phyloP scores from a whole-genome alignment of 257 asterid species.

The Ilex asprella region DNA sequence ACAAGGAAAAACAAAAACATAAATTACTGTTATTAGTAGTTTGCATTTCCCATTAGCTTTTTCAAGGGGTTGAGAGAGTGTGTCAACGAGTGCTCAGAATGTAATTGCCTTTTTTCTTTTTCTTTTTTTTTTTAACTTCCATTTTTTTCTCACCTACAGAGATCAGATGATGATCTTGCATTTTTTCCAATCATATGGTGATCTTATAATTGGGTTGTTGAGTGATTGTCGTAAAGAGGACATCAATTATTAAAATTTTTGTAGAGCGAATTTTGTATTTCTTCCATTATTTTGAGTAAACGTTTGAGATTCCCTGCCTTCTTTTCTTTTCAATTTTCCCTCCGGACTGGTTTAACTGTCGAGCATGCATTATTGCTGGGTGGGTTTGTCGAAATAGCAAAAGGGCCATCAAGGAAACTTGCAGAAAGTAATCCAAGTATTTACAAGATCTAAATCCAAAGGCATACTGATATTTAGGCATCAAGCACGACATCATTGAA shows the following conservation, averaged over 20 bases:
- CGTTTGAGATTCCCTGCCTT: background rate
- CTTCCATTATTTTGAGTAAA: background rate
- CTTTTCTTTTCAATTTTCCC: background rate
- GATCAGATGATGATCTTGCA: background rate
- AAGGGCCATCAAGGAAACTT: too few species aligned
- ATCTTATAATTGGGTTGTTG: too few species aligned
- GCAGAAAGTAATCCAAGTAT: too few species aligned
- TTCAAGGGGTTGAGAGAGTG: constrained; percentile 27
- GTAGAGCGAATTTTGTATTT: background rate
- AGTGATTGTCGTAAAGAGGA: background rate
- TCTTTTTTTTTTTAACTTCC: background rate
- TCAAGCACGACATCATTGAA: too few species aligned
- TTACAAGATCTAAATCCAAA: too few species aligned
- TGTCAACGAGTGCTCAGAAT: constrained; percentile 17
- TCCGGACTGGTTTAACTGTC: background rate
- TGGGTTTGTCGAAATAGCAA: background rate
- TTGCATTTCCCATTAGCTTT: background rate
- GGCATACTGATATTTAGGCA: too few species aligned
- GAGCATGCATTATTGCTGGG: background rate
- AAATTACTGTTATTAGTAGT: constrained; percentile 12
- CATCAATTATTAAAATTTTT: background rate
- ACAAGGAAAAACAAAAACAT: constrained; percentile 3
- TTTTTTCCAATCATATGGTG: too few species aligned
- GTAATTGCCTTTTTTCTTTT: constrained; percentile 14
- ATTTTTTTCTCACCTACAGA: background rate